Percentiles rank a stretch among this genome's conserved stretches.
Evolutionary conservation across 208 protist genomes (phyloP).

Genomic region (Acanthamoeba triangularis): DNA sequence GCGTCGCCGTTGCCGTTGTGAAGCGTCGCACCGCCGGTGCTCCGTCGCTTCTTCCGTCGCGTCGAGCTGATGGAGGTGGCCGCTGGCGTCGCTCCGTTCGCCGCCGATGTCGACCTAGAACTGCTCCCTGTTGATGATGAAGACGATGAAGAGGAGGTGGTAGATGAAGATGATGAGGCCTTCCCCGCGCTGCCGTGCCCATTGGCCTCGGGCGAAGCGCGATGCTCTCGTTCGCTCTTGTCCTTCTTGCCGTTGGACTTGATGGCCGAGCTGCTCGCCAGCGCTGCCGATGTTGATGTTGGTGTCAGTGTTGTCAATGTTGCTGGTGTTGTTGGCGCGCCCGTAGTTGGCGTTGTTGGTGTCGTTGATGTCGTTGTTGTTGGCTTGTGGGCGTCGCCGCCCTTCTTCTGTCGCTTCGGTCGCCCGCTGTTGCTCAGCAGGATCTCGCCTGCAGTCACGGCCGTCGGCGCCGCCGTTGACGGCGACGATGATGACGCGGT

Average conservation of each 20-base stretch:
- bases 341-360: not conserved
- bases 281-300: not conserved
- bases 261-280: not conserved
- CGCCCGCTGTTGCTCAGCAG: not conserved
- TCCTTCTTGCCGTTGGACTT: not conserved
- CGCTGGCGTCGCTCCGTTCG: not conserved
- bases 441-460: not conserved
- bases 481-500: not conserved
- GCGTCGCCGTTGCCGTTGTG: not conserved
- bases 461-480: not conserved
- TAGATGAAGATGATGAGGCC: not conserved
- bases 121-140: not conserved
- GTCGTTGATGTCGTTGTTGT: not conserved
- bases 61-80: slow-evolving; percentile 26
- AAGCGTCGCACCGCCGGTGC: not conserved
- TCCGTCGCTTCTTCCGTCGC: slow-evolving; percentile 19
- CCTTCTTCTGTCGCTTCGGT: not conserved
- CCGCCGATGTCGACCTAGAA: not conserved
- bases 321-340: not conserved
- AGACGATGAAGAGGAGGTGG: not conserved
- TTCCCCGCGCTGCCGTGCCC: not conserved
- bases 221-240: not conserved
- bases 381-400: not conserved
- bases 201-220: not conserved
- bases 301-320: too few species aligned